Evolutionary conservation across 2,329 filamentous ascomycete species (phyloP).

Genomic region (Neofusicoccum laricinum): DNA sequence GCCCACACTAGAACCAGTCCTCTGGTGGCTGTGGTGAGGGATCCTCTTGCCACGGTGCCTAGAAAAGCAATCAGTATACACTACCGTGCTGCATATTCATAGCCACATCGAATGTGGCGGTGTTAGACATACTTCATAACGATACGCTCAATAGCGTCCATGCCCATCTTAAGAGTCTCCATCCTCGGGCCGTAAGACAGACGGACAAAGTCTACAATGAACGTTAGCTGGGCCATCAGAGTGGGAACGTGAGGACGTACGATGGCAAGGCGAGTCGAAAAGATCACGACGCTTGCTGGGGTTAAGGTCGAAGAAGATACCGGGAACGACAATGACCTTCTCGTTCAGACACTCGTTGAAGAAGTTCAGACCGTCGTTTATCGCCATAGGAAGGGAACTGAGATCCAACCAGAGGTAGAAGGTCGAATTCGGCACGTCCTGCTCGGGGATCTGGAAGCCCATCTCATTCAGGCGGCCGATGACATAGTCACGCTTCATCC

Average conservation of each 20-base stretch:
- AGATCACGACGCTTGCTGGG: conserved; percentile 83
- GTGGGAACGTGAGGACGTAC: background rate
- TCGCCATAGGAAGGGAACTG: conserved; percentile 67
- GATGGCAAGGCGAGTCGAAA: conserved; percentile 89
- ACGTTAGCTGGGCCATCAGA: background rate
- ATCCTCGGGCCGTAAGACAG: conserved; percentile 41
- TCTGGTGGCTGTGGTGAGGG: background rate
- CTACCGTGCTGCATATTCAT: background rate
- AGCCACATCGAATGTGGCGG: background rate
- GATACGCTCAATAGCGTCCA: conserved; percentile 40
- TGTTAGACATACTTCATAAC: conserved; percentile 36
- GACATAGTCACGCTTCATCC: conserved; percentile 89
- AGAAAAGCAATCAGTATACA: background rate
- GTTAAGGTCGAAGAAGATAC: conserved; percentile 97
- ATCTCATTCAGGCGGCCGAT: conserved; percentile 75
- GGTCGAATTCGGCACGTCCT: conserved; percentile 82
- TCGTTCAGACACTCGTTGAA: conserved; percentile 91
- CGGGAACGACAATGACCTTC: conserved; percentile 94
- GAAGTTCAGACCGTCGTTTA: conserved; percentile 93
- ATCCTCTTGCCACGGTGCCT: conserved; percentile 5
- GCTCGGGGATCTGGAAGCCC: conserved; percentile 75
- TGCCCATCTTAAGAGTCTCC: conserved; percentile 38
- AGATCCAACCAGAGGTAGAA: conserved; percentile 85
- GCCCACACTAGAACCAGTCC: background rate
- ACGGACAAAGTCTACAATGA: conserved; percentile 36